Conservation (phyloP, 306 rosid genomes). For the Malus asiatica region DNA sequence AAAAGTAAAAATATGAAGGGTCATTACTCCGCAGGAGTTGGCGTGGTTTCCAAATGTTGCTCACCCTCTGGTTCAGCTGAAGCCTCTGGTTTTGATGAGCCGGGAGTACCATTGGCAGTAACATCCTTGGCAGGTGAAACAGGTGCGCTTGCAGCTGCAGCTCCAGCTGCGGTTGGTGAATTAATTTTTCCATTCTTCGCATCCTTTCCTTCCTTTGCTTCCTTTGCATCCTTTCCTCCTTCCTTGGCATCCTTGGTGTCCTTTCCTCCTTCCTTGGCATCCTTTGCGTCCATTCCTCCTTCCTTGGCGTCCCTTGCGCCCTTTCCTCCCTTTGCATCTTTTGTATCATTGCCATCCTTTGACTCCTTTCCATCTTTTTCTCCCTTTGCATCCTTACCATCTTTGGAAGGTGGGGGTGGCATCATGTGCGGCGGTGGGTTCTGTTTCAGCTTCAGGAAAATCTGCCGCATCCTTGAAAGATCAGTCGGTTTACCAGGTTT, state of each 20-base stretch:
- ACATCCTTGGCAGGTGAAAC: conserved; percentile 35
- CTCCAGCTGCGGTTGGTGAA: conserved; percentile 26
- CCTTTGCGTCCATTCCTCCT: not conserved
- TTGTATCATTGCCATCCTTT: conserved; percentile 25
- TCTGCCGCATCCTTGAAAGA: conserved; percentile 82
- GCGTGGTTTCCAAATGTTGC: conserved; percentile 27
- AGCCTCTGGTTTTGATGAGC: conserved; percentile 24
- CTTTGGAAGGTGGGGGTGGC: conserved; percentile 70
- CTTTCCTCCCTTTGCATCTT: conserved; percentile 29
- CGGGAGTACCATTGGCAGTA: conserved; percentile 22
- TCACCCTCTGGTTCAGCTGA: conserved; percentile 31
- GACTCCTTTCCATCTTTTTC: conserved; percentile 24
- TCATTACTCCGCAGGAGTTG: conserved; percentile 39
- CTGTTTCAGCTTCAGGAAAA: conserved; percentile 73
- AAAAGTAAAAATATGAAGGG: not conserved
- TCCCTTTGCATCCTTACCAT: conserved; percentile 34
- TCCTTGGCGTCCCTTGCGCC: not conserved
- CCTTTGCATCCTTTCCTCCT: not conserved
- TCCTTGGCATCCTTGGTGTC: conserved; percentile 6
- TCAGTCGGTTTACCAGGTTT: conserved; percentile 99
- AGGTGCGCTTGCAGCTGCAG: conserved; percentile 20
- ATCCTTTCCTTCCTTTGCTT: conserved; percentile 34
- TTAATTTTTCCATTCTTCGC: conserved; percentile 30
- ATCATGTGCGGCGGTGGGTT: conserved; percentile 88
- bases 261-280: not conserved